These are phyloP conservation scores for Pichia inconspicua DNA, from an alignment of 1,139 yeast genomes.

Conservation along the genomic window DNA sequence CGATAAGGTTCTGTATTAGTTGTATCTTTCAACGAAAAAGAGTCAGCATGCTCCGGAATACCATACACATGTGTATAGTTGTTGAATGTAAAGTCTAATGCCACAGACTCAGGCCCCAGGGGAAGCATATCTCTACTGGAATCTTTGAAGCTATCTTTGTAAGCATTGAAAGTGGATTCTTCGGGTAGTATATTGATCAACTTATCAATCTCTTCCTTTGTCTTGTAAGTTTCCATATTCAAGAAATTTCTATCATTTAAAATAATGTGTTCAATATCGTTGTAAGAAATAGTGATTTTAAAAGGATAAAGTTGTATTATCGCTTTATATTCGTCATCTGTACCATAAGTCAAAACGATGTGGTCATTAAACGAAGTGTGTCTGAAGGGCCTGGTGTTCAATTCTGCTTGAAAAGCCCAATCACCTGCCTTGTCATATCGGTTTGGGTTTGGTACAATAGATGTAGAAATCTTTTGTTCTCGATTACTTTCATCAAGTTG, in stretches of 20 bases:
- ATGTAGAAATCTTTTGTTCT: slow-evolving; percentile 10
- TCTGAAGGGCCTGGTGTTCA: slow-evolving; percentile 12
- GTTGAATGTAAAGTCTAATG: slow-evolving; percentile 60
- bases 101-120: slow-evolving; percentile 88
- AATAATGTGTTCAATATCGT: slow-evolving; percentile 41
- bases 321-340: slow-evolving; percentile 15
- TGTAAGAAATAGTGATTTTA: slow-evolving; percentile 39
- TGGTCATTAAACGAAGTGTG: slow-evolving; percentile 20
- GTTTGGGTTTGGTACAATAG: slow-evolving; percentile 27
- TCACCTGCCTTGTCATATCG: slow-evolving; percentile 55
- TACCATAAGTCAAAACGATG: slow-evolving; percentile 37
- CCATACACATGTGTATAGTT: slow-evolving; percentile 70
- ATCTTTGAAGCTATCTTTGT: slow-evolving; percentile 54
- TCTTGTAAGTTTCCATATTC: slow-evolving; percentile 74
- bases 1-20: slow-evolving; percentile 62
- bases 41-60: slow-evolving; percentile 91
- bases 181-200: slow-evolving; percentile 40
- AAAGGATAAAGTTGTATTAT: slow-evolving; percentile 45
- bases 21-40: slow-evolving; percentile 66
- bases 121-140: slow-evolving; percentile 54
- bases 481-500: slow-evolving; percentile 55
- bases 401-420: slow-evolving; percentile 43
- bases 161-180: slow-evolving; percentile 53
- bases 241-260: slow-evolving; percentile 64
- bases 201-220: slow-evolving; percentile 28